phyloP scores from a whole-genome alignment of 2,329 filamentous ascomycete species.

The Chaetomiaceae sp. region DNA sequence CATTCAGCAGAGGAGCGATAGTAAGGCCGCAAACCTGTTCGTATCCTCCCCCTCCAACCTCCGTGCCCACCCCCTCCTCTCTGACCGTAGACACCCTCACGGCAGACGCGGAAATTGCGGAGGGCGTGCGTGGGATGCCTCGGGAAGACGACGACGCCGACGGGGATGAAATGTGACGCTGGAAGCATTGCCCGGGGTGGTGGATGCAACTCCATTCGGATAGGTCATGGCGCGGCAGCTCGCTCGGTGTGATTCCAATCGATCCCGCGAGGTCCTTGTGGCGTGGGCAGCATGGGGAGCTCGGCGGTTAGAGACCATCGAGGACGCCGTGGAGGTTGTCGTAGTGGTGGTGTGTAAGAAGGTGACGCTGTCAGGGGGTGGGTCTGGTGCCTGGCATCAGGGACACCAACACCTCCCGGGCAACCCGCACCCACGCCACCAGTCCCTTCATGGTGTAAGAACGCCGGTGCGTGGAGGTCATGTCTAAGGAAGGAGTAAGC shows the following conservation, averaged over 20 bases:
- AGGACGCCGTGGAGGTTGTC: not conserved
- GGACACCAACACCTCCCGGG: not conserved
- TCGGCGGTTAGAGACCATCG: not conserved
- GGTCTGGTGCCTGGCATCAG: not conserved
- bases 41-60: not conserved
- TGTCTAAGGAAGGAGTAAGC: not conserved
- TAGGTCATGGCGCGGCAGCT: not conserved
- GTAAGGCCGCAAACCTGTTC: not conserved
- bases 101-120: not conserved
- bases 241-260: not conserved
- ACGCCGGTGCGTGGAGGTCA: not conserved
- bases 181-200: not conserved
- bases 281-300: not conserved
- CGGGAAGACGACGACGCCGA: constrained; percentile 2
- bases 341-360: not conserved
- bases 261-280: not conserved
- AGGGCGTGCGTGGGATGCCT: not conserved
- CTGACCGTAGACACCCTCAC: not conserved
- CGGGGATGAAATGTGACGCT: not conserved
- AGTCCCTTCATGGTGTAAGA: too few species aligned
- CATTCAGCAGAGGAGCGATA: not conserved
- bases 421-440: not conserved
- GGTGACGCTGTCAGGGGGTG: not conserved
- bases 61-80: not conserved
- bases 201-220: not conserved